Evolutionary conservation across 2,329 filamentous ascomycete genomes (phyloP).

Genomic region (Coniochaeta hoffmannii): DNA sequence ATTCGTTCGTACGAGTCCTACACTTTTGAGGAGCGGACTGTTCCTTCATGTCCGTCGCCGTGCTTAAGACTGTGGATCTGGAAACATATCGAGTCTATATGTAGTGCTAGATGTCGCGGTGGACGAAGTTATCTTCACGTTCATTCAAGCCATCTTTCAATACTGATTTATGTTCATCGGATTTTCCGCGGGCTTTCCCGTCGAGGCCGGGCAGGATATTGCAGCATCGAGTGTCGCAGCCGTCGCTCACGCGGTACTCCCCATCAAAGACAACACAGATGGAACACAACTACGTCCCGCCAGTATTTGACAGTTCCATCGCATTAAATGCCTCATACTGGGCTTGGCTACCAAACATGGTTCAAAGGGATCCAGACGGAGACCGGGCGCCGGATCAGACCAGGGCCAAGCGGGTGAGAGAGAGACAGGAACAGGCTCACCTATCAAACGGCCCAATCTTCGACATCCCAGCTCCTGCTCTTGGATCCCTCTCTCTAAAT

Average conservation of each 20-base stretch:
- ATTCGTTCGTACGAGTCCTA: too few species aligned
- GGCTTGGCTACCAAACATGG: not conserved
- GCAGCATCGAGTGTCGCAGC: not conserved
- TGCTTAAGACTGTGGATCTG: too few species aligned
- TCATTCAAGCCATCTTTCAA: not conserved
- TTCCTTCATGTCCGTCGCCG: too few species aligned
- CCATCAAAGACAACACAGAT: not conserved
- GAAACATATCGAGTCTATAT: too few species aligned
- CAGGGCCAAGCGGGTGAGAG: not conserved
- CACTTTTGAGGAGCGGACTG: too few species aligned
- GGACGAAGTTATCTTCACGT: not conserved
- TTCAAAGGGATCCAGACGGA: not conserved
- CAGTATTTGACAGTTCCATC: not conserved
- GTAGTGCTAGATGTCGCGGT: not conserved
- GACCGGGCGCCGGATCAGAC: not conserved
- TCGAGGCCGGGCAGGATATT: not conserved
- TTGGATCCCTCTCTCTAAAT: not conserved
- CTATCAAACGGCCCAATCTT: not conserved
- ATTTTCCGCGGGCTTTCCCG: not conserved
- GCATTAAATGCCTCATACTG: not conserved
- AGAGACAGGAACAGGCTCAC: not conserved
- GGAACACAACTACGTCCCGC: not conserved
- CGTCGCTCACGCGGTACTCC: not conserved
- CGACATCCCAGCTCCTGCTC: not conserved
- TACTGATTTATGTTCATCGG: not conserved